Evolutionary conservation across 1,284 basidiomycete genomes (phyloP).

Genomic region (Trametes pubescens): DNA sequence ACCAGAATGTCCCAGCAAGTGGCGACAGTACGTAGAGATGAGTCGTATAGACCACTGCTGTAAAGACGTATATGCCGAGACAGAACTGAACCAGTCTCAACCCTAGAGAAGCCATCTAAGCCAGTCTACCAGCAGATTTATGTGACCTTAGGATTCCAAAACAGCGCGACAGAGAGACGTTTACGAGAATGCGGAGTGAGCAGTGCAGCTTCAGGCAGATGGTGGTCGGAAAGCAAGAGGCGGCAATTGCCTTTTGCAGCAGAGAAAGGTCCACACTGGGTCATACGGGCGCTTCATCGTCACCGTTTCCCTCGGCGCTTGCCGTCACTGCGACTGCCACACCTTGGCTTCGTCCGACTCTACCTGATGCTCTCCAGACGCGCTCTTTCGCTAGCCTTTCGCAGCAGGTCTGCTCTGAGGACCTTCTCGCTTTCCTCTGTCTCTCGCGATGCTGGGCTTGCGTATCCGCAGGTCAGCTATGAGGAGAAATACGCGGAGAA

Average conservation of each 20-base stretch:
- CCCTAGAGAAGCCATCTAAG: background rate
- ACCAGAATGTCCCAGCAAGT: background rate
- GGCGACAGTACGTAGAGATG: constrained; percentile 24
- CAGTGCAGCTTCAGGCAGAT: background rate
- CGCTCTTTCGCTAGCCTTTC: constrained; percentile 9
- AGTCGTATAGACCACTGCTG: constrained; percentile 25
- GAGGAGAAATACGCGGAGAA: constrained; percentile 57
- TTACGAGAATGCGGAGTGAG: background rate
- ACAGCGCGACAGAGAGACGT: background rate
- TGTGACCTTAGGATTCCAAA: background rate
- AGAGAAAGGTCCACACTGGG: background rate
- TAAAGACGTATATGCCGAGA: constrained; percentile 16
- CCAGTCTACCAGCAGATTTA: background rate
- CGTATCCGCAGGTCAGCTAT: constrained; percentile 37
- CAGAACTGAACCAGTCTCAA: constrained; percentile 18
- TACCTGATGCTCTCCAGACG: constrained; percentile 23
- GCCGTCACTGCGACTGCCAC: background rate
- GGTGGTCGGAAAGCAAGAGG: constrained; percentile 8
- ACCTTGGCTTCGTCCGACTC: background rate
- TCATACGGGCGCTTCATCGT: background rate
- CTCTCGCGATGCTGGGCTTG: constrained; percentile 22
- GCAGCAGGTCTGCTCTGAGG: background rate
- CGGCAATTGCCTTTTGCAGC: constrained; percentile 23
- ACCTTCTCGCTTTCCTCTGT: constrained; percentile 13
- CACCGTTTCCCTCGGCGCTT: background rate